Conservation (phyloP, 108 stramenopile genomes). For the Parmales sp. region DNA sequence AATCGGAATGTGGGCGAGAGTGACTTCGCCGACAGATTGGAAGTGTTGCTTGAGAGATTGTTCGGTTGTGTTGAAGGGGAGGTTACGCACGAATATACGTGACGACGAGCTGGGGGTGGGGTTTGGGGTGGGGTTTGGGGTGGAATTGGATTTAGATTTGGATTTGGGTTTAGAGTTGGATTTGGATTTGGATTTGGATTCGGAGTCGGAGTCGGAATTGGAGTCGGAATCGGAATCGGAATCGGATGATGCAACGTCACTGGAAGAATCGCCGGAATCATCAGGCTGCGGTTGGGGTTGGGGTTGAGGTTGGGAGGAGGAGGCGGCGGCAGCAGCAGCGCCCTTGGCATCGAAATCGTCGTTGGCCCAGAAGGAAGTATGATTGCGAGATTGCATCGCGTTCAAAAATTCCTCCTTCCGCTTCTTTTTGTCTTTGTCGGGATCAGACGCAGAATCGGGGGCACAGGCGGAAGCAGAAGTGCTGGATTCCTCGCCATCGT, state of each 20-base stretch:
- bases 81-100: constrained; percentile 86
- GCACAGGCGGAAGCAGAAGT: background rate
- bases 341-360: constrained; percentile 42
- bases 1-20: constrained; percentile 83
- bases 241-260: constrained; percentile 25
- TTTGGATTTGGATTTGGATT: background rate
- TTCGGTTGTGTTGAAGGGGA: constrained; percentile 81
- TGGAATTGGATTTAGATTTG: background rate
- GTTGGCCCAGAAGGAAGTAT: constrained; percentile 60
- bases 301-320: constrained; percentile 1
- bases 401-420: constrained; percentile 31
- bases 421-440: background rate
- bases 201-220: constrained; percentile 14
- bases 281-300: background rate
- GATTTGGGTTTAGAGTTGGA: background rate
- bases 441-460: background rate
- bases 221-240: constrained; percentile 17
- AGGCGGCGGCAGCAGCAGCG: background rate
- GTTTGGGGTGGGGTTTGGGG: background rate
- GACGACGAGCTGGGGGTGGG: constrained; percentile 4
- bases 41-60: constrained; percentile 80
- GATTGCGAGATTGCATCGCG: constrained; percentile 30
- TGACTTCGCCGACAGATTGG: constrained; percentile 50
- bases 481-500: background rate
- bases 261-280: constrained; percentile 24